phyloP scores from a whole-genome alignment of 2,329 filamentous ascomycete species.

The Byssothecium circinans region DNA sequence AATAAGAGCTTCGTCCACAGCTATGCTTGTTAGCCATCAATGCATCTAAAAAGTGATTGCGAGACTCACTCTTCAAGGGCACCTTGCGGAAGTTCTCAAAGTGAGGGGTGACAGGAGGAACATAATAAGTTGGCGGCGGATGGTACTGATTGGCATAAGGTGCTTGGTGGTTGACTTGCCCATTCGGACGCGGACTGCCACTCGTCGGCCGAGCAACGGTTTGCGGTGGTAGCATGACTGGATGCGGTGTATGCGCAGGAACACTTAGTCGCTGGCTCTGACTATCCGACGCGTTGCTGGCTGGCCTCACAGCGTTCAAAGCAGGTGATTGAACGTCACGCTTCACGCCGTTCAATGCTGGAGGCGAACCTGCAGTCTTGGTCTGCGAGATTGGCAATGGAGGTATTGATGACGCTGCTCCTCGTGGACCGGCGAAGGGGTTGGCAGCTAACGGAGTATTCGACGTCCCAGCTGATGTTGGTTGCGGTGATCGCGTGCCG shows the following conservation, averaged over 20 bases:
- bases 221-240: slow-evolving; percentile 45
- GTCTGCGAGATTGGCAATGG: slow-evolving; percentile 21
- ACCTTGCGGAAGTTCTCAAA: slow-evolving; percentile 34
- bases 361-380: slow-evolving; percentile 40
- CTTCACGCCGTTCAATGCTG: slow-evolving; percentile 38
- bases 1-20: slow-evolving; percentile 63
- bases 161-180: slow-evolving; percentile 26
- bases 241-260: slow-evolving; percentile 35
- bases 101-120: slow-evolving; percentile 33
- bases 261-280: slow-evolving; percentile 31
- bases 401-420: slow-evolving; percentile 23
- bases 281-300: slow-evolving; percentile 40
- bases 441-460: slow-evolving; percentile 30
- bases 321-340: slow-evolving; percentile 50
- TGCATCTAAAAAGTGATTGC: neutral
- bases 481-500: slow-evolving; percentile 35
- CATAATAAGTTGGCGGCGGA: slow-evolving; percentile 29
- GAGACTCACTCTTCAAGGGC: slow-evolving; percentile 51
- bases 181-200: slow-evolving; percentile 47
- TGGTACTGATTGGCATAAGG: slow-evolving; percentile 36
- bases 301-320: slow-evolving; percentile 41
- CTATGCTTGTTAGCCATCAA: slow-evolving; percentile 27
- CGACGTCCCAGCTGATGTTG: slow-evolving; percentile 29
- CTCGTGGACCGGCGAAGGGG: slow-evolving; percentile 31
- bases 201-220: slow-evolving; percentile 40